Base-by-base conservation (phyloP, 352 stramenopile species). In the Globisporangium emineosum region DNA sequence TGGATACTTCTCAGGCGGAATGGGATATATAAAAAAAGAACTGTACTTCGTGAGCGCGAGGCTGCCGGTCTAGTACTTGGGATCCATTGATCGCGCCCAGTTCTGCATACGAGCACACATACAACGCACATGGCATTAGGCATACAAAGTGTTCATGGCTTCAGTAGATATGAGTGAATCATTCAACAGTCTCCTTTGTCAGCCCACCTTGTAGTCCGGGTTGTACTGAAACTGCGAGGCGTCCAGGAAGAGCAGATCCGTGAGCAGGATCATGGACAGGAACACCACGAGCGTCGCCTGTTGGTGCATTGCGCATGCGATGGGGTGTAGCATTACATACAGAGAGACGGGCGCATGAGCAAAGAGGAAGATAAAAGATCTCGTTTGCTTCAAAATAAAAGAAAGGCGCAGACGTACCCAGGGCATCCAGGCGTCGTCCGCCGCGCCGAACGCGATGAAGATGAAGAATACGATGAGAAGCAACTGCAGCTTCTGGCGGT, bases 401-500 rank as follows among this genome's bases (percentile, higher is more conserved):
- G 8, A 47, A 27, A 12, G 27, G 52, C 2, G 7, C 13, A 51
- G 3, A 74, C 79, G n/a, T 65, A 93, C 85, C 82, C 82, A 93
- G 0, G 78, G 82, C 76, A 93, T 93, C 85, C 85, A 93, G 40
- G 83, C 79, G 27, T 83, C 81, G 32, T 89, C 72, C 7, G 81
- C 81, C 29, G 85, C 83, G 42, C 76, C 83, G 45, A 93, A 91
- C n/a, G 85, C 79, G 51, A 93, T 67, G 58, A 93, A 90, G 67
- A 76, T 86, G 69, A 91, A 93, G 81, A 91, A 93, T 32, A 84
- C 53, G 67, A 93, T 91, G 51, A 93, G 50, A n/a, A 90, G 69
- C 65, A 90, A 72, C 79, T 91, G 82, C 55, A 91, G 72, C 72
- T 82, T 84, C 76, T 93, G 85, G 71, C 82, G 78, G 57, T 82